Evolutionary conservation across 1,284 basidiomycete species (phyloP).

Genomic region (Afroboletus lepidellus): DNA sequence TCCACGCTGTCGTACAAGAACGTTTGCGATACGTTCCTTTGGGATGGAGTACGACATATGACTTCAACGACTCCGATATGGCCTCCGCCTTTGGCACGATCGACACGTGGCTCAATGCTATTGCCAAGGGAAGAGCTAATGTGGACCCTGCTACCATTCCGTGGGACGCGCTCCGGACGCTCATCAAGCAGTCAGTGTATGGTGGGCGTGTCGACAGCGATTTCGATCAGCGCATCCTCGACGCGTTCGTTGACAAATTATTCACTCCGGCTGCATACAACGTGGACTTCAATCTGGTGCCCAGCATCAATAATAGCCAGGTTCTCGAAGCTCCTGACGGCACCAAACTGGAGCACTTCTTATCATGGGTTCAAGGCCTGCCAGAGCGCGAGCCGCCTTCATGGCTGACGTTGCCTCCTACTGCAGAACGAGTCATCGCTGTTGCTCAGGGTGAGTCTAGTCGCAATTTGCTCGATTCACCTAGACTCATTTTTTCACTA

Average conservation of each 20-base stretch:
- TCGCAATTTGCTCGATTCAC: background rate
- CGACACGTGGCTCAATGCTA: constrained; percentile 79
- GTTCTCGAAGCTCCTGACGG: constrained; percentile 83
- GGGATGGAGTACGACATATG: constrained; percentile 94
- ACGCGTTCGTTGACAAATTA: constrained; percentile 87
- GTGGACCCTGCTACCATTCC: constrained; percentile 89
- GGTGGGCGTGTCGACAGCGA: constrained; percentile 93
- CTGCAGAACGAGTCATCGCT: constrained; percentile 89
- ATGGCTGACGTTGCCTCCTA: constrained; percentile 89
- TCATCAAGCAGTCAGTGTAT: constrained; percentile 94
- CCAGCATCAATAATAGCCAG: constrained; percentile 55
- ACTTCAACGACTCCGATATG: constrained; percentile 98
- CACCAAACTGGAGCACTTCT: constrained; percentile 86
- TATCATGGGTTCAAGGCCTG: constrained; percentile 81
- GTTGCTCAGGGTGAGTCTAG: constrained; percentile 74
- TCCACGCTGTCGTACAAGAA: constrained; percentile 95
- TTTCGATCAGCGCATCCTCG: constrained; percentile 88
- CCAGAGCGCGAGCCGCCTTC: constrained; percentile 91
- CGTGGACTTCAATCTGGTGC: constrained; percentile 86
- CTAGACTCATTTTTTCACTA: constrained; percentile 35
- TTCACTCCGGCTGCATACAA: constrained; percentile 90
- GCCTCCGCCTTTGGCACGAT: constrained; percentile 90
- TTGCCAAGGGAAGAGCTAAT: constrained; percentile 86
- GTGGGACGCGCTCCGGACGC: constrained; percentile 87
- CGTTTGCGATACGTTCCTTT: constrained; percentile 92